phyloP scores from a whole-genome alignment of 2,329 filamentous ascomycete genomes.

The Colletotrichum falcatum region DNA sequence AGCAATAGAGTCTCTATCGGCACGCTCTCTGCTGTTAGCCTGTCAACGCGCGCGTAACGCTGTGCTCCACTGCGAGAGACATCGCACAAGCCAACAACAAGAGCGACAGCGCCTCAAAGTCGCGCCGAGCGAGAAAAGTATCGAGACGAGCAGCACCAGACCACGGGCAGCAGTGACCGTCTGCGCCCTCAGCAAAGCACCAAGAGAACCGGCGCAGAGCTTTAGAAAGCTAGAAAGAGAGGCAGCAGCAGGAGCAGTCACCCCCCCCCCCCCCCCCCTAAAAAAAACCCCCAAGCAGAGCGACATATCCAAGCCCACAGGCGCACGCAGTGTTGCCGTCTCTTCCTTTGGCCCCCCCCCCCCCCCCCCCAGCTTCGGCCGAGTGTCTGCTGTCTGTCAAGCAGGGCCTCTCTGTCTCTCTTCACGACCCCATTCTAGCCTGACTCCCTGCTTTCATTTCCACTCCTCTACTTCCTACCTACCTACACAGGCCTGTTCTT shows the following conservation, averaged over 20 bases:
- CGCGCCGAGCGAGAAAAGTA: constrained; percentile 24
- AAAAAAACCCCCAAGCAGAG: constrained; percentile 21
- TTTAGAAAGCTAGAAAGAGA: constrained; percentile 26
- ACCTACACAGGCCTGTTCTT: constrained; percentile 29
- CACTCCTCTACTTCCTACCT: constrained; percentile 34
- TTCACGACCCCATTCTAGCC: constrained; percentile 38
- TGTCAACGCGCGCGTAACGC: constrained; percentile 34
- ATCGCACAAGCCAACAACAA: constrained; percentile 38
- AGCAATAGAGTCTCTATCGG: constrained; percentile 40
- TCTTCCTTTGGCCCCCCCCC: constrained; percentile 34
- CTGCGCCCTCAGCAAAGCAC: constrained; percentile 27
- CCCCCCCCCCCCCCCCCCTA: neutral
- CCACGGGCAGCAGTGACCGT: constrained; percentile 28
- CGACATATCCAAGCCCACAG: constrained; percentile 29
- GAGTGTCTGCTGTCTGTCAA: constrained; percentile 36
- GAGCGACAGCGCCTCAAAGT: constrained; percentile 23
- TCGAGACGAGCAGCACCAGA: constrained; percentile 27
- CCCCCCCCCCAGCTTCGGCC: constrained; percentile 33
- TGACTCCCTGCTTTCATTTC: constrained; percentile 38
- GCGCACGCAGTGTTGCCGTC: constrained; percentile 30
- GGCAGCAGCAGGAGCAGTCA: constrained; percentile 29
- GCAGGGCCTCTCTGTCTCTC: constrained; percentile 38
- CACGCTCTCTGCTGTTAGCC: constrained; percentile 38
- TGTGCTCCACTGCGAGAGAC: constrained; percentile 40
- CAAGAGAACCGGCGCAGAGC: constrained; percentile 6